Conservation (phyloP, 176 grass and related monocot species). For the Juncus inflexus region DNA sequence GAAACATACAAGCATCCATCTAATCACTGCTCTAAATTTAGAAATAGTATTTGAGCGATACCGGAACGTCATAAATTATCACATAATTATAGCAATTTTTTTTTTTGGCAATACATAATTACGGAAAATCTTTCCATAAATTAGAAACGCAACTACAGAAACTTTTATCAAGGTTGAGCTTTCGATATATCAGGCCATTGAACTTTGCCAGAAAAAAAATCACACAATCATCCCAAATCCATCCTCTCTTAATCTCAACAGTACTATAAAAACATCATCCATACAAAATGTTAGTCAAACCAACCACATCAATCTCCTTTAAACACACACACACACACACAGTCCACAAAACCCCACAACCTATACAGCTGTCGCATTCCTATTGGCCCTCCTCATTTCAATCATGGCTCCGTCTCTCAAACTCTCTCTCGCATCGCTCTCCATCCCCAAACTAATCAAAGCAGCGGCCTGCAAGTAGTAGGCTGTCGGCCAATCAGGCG, state of each 20-base stretch:
- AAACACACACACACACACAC: slow-evolving; percentile 12
- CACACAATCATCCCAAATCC: too few relatives aligned
- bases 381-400: slow-evolving; percentile 29
- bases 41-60: too few relatives aligned
- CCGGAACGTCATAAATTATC: too few relatives aligned
- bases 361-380: slow-evolving; percentile 22
- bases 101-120: too few relatives aligned
- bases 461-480: slow-evolving; percentile 55
- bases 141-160: too few relatives aligned
- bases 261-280: slow-evolving; percentile 10
- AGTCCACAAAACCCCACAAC: slow-evolving; percentile 17
- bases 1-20: too few relatives aligned
- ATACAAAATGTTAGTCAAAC: slow-evolving; percentile 8
- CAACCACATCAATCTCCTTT: neutral
- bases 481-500: slow-evolving; percentile 53
- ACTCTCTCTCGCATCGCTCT: slow-evolving; percentile 43
- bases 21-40: too few relatives aligned
- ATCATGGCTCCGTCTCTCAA: slow-evolving; percentile 39
- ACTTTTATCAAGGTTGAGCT: too few relatives aligned
- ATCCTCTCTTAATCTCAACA: neutral
- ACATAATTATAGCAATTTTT: too few relatives aligned
- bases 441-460: slow-evolving; percentile 45
- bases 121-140: too few relatives aligned
- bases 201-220: too few relatives aligned
- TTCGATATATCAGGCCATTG: too few relatives aligned